Base-by-base conservation (phyloP, 305 asterid species). In the Withania somnifera region DNA sequence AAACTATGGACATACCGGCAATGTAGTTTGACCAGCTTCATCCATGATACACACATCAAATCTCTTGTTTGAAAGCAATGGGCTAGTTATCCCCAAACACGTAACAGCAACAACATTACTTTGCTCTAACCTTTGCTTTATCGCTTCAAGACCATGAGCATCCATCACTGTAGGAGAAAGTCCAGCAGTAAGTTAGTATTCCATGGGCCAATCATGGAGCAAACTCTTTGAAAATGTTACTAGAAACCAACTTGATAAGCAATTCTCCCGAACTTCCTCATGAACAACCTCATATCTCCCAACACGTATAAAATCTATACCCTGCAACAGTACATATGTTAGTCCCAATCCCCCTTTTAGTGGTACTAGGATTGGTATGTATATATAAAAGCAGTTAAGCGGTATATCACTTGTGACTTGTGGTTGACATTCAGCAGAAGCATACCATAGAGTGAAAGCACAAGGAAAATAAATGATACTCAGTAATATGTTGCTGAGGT, bases 41-140 rank as follows among this genome's bases (percentile, higher is more conserved):
- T 96, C 99, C 98, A 96, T 94, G 90, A 96, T 93, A 92, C 99
- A 96, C 82, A 93, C 82, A 88, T 94, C 99, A 86, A 96, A 96
- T 86, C 89, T 93, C 89, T 91, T 94, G 84, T 88, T 91, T 53
- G 93, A 88, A 60, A 96, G 98, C 88, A 95, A 87, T 56, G 98
- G 99, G 87, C 95, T 93, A 68, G 86, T 90, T 87, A 94, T 89
- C 75, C 99, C 99, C 90, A 96, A 93, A 91, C 99, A 94, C 77
- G 99, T 96, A 87, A 94, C 95, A 42, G 93, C 99, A 81, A 94
- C 92, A 85, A 96, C 98, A 73, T 90, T 92, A 87, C 85, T 81
- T 51, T 86, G 88, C 63, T 93, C 97, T 81, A 96, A 89, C 92
- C 85, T 92, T 81, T 53, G 91, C 88, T 88, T 88, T 47, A 96